Evolutionary conservation across 371 early-diverging fungal genomes (phyloP).

Genomic region (Mucor piriformis): DNA sequence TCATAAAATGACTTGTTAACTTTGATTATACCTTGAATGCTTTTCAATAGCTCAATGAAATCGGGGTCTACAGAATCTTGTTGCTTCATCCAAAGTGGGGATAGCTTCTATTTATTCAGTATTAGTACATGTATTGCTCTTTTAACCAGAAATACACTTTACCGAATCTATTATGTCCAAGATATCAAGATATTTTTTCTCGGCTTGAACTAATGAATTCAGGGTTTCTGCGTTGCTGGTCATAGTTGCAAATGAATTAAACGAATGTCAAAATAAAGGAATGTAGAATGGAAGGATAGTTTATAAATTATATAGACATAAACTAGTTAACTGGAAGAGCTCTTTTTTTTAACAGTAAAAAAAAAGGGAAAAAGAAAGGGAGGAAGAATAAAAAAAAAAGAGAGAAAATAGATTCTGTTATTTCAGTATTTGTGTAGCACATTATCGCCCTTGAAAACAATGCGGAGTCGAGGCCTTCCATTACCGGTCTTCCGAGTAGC

Average conservation of each 20-base stretch:
- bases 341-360: neutral
- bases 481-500: neutral
- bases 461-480: slow-evolving; percentile 19
- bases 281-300: slow-evolving; percentile 2
- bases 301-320: neutral
- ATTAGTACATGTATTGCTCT: neutral
- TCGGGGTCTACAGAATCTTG: slow-evolving; percentile 23
- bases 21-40: slow-evolving; percentile 25
- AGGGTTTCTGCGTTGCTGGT: slow-evolving; percentile 16
- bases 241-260: slow-evolving; percentile 1
- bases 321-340: neutral
- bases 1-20: slow-evolving; percentile 31
- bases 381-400: neutral
- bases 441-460: slow-evolving; percentile 21
- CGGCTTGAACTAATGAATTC: slow-evolving; percentile 28
- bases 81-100: slow-evolving; percentile 34
- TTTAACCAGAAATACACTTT: neutral
- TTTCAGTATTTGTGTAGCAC: neutral
- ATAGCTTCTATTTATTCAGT: slow-evolving; percentile 17
- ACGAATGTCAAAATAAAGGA: slow-evolving; percentile 14
- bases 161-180: slow-evolving; percentile 32
- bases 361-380: slow-evolving; percentile 4
- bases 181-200: slow-evolving; percentile 30
- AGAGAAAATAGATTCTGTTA: neutral
- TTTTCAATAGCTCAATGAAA: slow-evolving; percentile 25